These are phyloP conservation scores for Dianthus caryophyllus DNA, from an alignment of 148 eudicot genomes.

Conservation along the genomic window DNA sequence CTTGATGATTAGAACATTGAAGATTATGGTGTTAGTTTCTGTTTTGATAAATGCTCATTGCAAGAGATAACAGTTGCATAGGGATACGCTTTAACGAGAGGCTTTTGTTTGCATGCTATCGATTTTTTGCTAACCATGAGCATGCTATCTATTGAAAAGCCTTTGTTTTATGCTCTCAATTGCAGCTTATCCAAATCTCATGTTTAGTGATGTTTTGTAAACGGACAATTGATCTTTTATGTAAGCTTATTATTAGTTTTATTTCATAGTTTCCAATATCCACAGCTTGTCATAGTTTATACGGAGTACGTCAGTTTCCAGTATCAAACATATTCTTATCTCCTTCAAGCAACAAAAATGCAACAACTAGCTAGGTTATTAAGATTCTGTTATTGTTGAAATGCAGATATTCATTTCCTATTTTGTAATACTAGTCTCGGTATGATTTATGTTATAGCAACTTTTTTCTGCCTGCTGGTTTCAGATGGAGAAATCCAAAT, in stretches of 20 bases:
- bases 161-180: background rate
- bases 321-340: no score
- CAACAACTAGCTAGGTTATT: no score
- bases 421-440: background rate
- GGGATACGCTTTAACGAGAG: background rate
- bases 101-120: no score
- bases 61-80: background rate
- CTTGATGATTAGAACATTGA: background rate
- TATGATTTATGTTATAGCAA: background rate
- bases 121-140: no score
- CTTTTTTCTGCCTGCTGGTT: conserved; percentile 15
- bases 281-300: no score
- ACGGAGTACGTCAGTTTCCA: no score
- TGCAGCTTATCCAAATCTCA: background rate
- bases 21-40: background rate
- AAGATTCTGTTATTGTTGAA: background rate
- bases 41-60: background rate
- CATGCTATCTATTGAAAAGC: background rate
- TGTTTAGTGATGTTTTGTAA: conserved; percentile 1
- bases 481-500: conserved; percentile 62
- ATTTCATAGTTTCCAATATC: no score
- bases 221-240: background rate
- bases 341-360: no score
- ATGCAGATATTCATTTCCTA: background rate
- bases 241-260: background rate